These are phyloP conservation scores for Ilyonectria robusta DNA, from an alignment of 2,329 filamentous ascomycete species.

Conservation along the genomic window DNA sequence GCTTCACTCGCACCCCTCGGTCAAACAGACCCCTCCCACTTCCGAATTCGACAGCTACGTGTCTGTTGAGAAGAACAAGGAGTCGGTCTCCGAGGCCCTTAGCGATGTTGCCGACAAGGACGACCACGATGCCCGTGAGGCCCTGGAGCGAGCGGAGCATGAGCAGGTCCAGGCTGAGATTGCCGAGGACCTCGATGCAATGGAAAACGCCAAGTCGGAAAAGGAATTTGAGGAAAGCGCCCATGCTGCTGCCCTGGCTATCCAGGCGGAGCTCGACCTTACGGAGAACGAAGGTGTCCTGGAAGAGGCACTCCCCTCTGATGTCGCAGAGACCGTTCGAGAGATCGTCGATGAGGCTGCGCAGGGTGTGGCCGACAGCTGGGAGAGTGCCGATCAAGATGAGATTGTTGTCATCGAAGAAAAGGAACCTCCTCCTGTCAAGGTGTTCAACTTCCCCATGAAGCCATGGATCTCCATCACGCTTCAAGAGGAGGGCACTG, in stretches of 20 bases:
- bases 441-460: constrained; percentile 96
- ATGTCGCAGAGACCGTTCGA: constrained; percentile 57
- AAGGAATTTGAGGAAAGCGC: constrained; percentile 67
- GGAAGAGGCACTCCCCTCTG: constrained; percentile 60
- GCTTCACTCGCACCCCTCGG: constrained; percentile 47
- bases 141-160: constrained; percentile 70
- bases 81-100: constrained; percentile 80
- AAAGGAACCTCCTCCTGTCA: constrained; percentile 75
- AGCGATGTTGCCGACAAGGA: constrained; percentile 72
- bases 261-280: constrained; percentile 69
- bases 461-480: constrained; percentile 94
- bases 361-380: constrained; percentile 81
- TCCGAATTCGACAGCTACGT: constrained; percentile 50
- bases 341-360: constrained; percentile 64
- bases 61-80: constrained; percentile 70
- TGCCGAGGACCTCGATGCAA: constrained; percentile 60
- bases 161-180: constrained; percentile 65
- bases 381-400: constrained; percentile 89
- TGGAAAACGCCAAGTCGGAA: constrained; percentile 66
- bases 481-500: constrained; percentile 71
- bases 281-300: constrained; percentile 66
- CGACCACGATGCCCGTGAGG: constrained; percentile 73
- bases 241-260: constrained; percentile 61
- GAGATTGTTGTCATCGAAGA: constrained; percentile 76
- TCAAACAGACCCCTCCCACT: constrained; percentile 50